Evolutionary conservation across 768 basidiomycete genomes (phyloP), one percentile per base, ranked within the genome.

Genomic region (Leccinum aurantiacum): DNA sequence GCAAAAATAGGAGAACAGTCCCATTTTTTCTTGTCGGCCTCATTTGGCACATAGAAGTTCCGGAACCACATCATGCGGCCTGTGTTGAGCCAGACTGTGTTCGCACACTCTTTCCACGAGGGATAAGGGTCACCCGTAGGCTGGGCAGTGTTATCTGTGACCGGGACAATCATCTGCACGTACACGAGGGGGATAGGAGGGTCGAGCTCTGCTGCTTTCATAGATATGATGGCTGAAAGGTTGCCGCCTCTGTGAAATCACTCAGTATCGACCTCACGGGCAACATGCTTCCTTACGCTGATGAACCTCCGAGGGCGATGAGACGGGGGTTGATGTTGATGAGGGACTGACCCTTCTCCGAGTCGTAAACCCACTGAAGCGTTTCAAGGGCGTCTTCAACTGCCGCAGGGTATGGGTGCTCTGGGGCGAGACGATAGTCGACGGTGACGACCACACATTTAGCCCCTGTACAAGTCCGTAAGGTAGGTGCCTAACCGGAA

Each of bases 41-140:
- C 68, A 59, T 86, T 83, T 0, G 90, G 88, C 11, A 89, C 77
- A 69, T 91, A 92, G 65, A 86, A 83, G 52, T 78, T 69, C 31
- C 82, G 76, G 82, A 88, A 91, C 90, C 90, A 92, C 17, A 82
- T 63, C 89, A 91, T 91, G 58, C 85, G 84, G 4, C 63, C 82
- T 4, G 80, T 82, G 8, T 78, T 71, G 25, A 92, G 80, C 79
- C 87, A 86, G 1, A 86, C 82, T 6, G 88, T 82, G 57, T 84
- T 74, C 15, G 76, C 75, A 65, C 88, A 89, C 60, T 82, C 80
- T 15, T 73, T 74, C 88, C 89, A 90, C 5, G 80, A 81, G 17
- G 69, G 70, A 63, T 83, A 77, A 5, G 69, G 71, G 15, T 64
- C 61, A 3, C 65, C 78, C 49, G 65, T 75, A 60, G 62, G 77